A percentile compares a stretch with the other conserved stretches of the same genome.
These are phyloP conservation scores for Biscogniauxia mediterranea DNA, from an alignment of 2,329 filamentous ascomycete genomes.

Conservation along the genomic window DNA sequence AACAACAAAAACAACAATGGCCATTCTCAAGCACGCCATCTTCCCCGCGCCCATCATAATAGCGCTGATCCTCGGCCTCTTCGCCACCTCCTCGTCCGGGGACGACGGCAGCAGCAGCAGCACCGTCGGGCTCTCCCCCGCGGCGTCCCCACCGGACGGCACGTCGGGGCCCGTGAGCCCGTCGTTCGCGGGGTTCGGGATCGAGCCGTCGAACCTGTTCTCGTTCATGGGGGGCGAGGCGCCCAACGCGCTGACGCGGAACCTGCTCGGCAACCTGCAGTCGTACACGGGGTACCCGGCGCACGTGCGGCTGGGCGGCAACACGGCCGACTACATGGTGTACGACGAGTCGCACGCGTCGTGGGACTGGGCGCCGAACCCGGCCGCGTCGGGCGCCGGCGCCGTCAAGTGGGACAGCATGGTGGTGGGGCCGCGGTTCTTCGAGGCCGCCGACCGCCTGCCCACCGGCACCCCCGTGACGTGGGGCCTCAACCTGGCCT, in stretches of 20 bases:
- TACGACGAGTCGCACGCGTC: slow-evolving; percentile 37
- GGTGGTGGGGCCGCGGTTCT: slow-evolving; percentile 46
- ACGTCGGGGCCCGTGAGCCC: slow-evolving; percentile 33
- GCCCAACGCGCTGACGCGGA: slow-evolving; percentile 44
- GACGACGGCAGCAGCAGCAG: not conserved
- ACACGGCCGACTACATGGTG: slow-evolving; percentile 50
- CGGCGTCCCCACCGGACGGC: slow-evolving; percentile 9
- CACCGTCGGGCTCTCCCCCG: not conserved
- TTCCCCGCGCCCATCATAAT: not conserved
- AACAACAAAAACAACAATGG: not conserved
- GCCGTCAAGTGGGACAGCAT: slow-evolving; percentile 41
- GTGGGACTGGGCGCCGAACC: slow-evolving; percentile 39
- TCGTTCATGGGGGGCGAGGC: slow-evolving; percentile 45
- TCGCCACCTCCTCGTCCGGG: not conserved
- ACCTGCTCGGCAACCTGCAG: slow-evolving; percentile 47
- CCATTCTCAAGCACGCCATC: not conserved
- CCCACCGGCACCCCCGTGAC: slow-evolving; percentile 49
- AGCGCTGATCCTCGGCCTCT: not conserved
- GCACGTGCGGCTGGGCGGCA: slow-evolving; percentile 49
- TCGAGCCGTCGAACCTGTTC: slow-evolving; percentile 52
- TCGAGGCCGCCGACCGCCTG: slow-evolving; percentile 46
- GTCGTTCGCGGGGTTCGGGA: slow-evolving; percentile 49
- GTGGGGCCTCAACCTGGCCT: slow-evolving; percentile 49
- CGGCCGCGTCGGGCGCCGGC: slow-evolving; percentile 38
- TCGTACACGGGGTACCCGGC: slow-evolving; percentile 47